A percentile compares a stretch with the other conserved stretches of the same genome.
phyloP scores from a whole-genome alignment of 805 yeast species.

The Candida rishiriensis region DNA sequence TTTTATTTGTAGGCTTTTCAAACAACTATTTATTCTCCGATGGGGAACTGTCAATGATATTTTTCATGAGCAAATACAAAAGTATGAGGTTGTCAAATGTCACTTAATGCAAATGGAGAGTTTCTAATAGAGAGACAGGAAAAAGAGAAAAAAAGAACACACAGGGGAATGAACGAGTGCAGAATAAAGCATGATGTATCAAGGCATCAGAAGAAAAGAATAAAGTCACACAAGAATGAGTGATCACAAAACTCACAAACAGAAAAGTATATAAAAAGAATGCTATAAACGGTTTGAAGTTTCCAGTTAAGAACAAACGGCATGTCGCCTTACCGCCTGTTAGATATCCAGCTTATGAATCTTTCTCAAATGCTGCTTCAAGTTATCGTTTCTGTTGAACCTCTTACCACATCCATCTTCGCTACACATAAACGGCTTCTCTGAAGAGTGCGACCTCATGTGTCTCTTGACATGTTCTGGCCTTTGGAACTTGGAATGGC shows the following conservation, averaged over 20 bases:
- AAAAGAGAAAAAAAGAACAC: not conserved
- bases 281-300: no score
- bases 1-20: no score
- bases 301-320: no score
- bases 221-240: no score
- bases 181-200: not conserved
- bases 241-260: no score
- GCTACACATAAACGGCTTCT: constrained; percentile 53
- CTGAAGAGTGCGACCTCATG: constrained; percentile 53
- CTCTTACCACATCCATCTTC: constrained; percentile 49
- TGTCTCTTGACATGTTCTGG: constrained; percentile 71
- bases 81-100: not conserved
- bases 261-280: no score
- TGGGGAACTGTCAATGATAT: no score
- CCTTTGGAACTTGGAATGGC: constrained; percentile 58
- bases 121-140: not conserved
- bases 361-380: constrained; percentile 59
- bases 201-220: no score
- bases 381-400: constrained; percentile 55
- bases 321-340: no score
- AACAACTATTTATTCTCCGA: no score
- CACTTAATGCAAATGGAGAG: not conserved
- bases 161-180: not conserved
- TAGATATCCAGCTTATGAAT: constrained; percentile 30
- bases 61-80: not conserved